Evolutionary conservation across 148 eudicot species (phyloP).

Genomic region (Heliamphora exappendiculata): DNA sequence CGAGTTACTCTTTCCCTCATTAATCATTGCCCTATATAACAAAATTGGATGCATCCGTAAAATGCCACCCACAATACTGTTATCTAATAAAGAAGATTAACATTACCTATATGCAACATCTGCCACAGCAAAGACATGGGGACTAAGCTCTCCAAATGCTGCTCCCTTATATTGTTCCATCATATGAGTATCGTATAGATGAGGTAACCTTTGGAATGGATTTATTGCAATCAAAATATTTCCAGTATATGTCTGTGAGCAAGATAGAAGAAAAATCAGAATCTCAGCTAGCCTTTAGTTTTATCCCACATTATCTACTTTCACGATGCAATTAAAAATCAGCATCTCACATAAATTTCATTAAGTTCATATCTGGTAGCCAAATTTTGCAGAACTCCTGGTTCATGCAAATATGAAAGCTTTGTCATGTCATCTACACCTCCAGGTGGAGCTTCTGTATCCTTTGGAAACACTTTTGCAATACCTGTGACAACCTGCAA

Average conservation of each 20-base stretch:
- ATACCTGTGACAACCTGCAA: constrained; percentile 69
- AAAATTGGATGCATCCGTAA: constrained; percentile 18
- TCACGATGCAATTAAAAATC: not conserved
- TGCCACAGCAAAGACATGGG: constrained; percentile 96
- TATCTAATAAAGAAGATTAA: not conserved
- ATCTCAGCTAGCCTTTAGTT: constrained; percentile 6
- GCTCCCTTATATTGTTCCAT: constrained; percentile 99
- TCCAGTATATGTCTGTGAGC: constrained; percentile 88
- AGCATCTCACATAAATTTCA: constrained; percentile 78
- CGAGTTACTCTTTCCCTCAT: constrained; percentile 93
- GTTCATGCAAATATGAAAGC: constrained; percentile 97
- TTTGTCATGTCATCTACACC: constrained; percentile 99
- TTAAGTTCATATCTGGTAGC: constrained; percentile 91
- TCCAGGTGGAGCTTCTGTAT: constrained; percentile 94
- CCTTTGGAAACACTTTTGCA: constrained; percentile 81
- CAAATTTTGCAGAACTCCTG: constrained; percentile 85
- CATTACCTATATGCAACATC: constrained; percentile 83
- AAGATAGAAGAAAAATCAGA: constrained; percentile 3
- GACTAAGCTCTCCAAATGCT: constrained; percentile 91
- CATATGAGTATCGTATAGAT: constrained; percentile 92
- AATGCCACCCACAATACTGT: not conserved
- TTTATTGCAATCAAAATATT: constrained; percentile 93
- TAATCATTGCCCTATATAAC: constrained; percentile 78
- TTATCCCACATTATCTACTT: constrained; percentile 7
- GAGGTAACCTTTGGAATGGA: constrained; percentile 96